Conservation (phyloP, 2,329 filamentous ascomycete species). For the Venturia asperata region DNA sequence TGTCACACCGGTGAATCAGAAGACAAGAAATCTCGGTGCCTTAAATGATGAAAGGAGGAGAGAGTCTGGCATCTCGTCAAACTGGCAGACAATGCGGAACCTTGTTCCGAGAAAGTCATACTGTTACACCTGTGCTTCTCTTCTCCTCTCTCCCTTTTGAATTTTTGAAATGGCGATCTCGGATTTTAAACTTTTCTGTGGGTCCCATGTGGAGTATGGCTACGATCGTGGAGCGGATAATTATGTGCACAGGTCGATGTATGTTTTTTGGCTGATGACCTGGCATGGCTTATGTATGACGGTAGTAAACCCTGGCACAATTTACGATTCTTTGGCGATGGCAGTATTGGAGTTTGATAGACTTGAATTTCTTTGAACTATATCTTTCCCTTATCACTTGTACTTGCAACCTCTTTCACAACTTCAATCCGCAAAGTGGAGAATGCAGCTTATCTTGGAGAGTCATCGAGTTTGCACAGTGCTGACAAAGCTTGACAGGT, state of each 20-base stretch:
- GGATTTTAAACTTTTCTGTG: background rate
- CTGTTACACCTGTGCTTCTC: background rate
- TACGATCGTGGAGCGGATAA: background rate
- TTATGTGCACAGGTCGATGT: background rate
- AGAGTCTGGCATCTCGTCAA: background rate
- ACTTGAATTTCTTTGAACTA: slow-evolving; percentile 1
- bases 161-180: background rate
- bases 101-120: background rate
- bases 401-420: too few relatives aligned
- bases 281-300: slow-evolving; percentile 5
- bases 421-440: too few relatives aligned
- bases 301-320: background rate
- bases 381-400: background rate
- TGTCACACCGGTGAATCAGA: background rate
- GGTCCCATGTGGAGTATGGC: background rate
- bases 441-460: too few relatives aligned
- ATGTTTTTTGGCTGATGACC: background rate
- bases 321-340: slow-evolving; percentile 10
- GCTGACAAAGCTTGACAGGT: too few relatives aligned
- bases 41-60: background rate
- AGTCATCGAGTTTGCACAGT: too few relatives aligned
- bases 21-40: background rate
- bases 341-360: slow-evolving; percentile 5
- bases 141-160: background rate
- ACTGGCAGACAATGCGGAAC: too few relatives aligned